Base-by-base conservation (phyloP, 2,329 filamentous ascomycete genomes). In the Tolypocladium sp. region DNA sequence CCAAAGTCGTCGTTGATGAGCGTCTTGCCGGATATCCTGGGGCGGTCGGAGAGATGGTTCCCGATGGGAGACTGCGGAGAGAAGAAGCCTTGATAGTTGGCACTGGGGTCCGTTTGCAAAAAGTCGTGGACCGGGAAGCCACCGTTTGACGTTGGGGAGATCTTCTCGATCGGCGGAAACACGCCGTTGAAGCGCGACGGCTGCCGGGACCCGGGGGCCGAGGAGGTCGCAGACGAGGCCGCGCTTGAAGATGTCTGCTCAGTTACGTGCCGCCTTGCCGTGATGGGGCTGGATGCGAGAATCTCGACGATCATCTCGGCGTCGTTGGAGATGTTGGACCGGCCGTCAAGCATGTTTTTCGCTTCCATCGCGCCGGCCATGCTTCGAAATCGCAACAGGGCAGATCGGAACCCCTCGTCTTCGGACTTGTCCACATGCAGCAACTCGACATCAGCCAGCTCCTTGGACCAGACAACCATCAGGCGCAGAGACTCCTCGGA, bases 41-140 rank as follows among this genome's bases (percentile, higher is more conserved):
- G 74, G 56, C 81, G 78, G 61, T 87, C 85, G n/a, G 78, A 77
- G n/a, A 88, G 77, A 57, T 88, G 83, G 67, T 86, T 88, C 49
- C 84, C 86, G 58, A 91, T 86, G 1, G 88, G 88, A 7, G 88
- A 91, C 64, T 89, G 87, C 1, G 87, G 84, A 15, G 87, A 88
- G 73, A 91, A 92, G 33, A 90, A 74, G 61, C 77, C 85, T 63
- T 86, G 83, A 64, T 84, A 84, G 60, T 79, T 76, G 20, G 75
- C 70, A 68, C 71, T 80, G 4, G 76, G 74, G 38, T 86, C 84
- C 3, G 82, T 77, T 57, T 81, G 80, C n/a, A 82, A 77, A 55
- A 88, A 78, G 61, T 89, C 85, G 61, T 78, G 81, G 59, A 79
- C 63, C n/a, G 68, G 80, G 63, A 78, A 76, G 57, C 77, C 74